Evolutionary conservation across 192 early-diverging fungal species (phyloP).

Genomic region (Linnemannia elongata): DNA sequence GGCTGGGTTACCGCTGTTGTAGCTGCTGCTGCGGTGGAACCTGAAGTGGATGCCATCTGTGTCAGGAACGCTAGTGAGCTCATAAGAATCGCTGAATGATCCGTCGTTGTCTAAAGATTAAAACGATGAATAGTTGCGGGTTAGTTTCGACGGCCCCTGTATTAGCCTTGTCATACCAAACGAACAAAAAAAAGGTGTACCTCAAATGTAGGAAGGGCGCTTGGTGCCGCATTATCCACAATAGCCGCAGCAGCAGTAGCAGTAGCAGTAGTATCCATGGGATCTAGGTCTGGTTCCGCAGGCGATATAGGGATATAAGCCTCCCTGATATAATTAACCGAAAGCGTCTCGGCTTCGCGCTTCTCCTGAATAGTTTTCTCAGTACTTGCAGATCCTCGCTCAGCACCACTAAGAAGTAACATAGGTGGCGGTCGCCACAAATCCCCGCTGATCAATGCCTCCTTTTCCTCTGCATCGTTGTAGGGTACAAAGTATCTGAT

Average conservation of each 20-base stretch:
- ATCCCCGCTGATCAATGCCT: constrained; percentile 10
- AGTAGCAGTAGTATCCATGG: not conserved
- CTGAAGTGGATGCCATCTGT: not conserved
- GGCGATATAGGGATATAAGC: constrained; percentile 40
- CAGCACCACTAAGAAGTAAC: not conserved
- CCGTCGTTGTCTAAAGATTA: not conserved
- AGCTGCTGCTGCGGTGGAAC: not conserved
- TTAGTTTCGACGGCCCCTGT: not conserved
- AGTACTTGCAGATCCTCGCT: constrained; percentile 18
- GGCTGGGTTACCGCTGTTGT: not conserved
- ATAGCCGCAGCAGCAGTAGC: too few species aligned
- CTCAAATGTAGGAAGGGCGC: not conserved
- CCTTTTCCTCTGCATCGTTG: not conserved
- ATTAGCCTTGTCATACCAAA: not conserved
- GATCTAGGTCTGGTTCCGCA: constrained; percentile 39
- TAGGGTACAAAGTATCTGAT: constrained; percentile 10
- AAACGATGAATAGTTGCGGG: not conserved
- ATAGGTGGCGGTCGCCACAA: constrained; percentile 18
- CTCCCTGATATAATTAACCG: constrained; percentile 20
- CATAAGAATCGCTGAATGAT: constrained; percentile 14
- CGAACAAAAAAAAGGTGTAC: not conserved
- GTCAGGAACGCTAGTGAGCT: not conserved
- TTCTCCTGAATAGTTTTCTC: constrained; percentile 34
- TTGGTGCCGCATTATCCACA: not conserved
- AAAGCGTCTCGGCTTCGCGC: constrained; percentile 37